These are phyloP conservation scores for Komagataella pastoris DNA, from an alignment of 805 yeast genomes.

Conservation along the genomic window DNA sequence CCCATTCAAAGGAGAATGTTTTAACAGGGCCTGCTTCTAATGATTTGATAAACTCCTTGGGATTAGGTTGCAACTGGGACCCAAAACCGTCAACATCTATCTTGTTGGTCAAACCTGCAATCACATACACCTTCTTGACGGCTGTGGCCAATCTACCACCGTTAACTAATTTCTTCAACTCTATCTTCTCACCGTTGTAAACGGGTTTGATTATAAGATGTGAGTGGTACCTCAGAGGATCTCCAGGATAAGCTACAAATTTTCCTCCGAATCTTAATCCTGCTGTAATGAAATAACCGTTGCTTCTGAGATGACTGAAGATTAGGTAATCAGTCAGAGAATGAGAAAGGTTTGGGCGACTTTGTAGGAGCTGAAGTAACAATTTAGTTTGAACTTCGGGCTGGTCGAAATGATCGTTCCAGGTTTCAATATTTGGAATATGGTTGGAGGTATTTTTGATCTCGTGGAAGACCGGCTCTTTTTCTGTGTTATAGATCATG, in stretches of 20 bases:
- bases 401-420: conserved; percentile 4
- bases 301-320: conserved; percentile 25
- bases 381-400: conserved; percentile 1
- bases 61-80: background rate
- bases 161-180: conserved; percentile 46
- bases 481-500: background rate
- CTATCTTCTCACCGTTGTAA: conserved; percentile 36
- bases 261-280: conserved; percentile 89
- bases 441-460: background rate
- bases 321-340: conserved; percentile 15
- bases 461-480: background rate
- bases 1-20: conserved; percentile 83
- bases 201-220: conserved; percentile 58
- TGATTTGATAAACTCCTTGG: conserved; percentile 5
- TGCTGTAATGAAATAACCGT: conserved; percentile 53
- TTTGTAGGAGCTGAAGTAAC: background rate
- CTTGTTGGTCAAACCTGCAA: conserved; percentile 18
- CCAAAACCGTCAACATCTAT: background rate
- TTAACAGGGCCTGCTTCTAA: conserved; percentile 15
- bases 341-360: background rate
- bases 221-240: conserved; percentile 82
- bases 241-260: conserved; percentile 88
- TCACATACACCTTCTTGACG: conserved; percentile 70
- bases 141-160: conserved; percentile 92
- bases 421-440: conserved; percentile 2